These are phyloP conservation scores for Monosporascus cannonballus DNA, from an alignment of 2,329 filamentous ascomycete species.

Conservation along the genomic window DNA sequence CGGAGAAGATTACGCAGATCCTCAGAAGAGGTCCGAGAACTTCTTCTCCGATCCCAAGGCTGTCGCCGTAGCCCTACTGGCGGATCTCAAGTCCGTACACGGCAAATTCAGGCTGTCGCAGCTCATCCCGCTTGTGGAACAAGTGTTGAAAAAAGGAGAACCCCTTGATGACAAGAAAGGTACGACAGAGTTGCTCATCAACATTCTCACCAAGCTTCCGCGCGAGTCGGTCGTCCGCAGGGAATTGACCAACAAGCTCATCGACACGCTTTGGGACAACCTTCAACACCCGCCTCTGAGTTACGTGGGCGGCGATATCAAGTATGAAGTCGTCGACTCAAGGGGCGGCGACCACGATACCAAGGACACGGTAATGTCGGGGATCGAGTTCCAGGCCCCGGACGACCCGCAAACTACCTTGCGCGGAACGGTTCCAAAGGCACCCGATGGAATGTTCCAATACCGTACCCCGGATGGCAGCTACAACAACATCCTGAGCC, in stretches of 20 bases:
- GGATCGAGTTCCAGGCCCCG: slow-evolving; percentile 34
- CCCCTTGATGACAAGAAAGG: slow-evolving; percentile 52
- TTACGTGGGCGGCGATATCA: slow-evolving; percentile 35
- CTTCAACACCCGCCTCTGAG: slow-evolving; percentile 47
- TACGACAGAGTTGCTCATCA: slow-evolving; percentile 34
- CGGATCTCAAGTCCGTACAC: not conserved
- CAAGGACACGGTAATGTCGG: slow-evolving; percentile 20
- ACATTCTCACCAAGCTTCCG: slow-evolving; percentile 32
- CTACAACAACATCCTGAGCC: slow-evolving; percentile 53
- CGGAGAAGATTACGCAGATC: slow-evolving; percentile 29
- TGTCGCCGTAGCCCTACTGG: slow-evolving; percentile 28
- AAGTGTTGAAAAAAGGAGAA: slow-evolving; percentile 35
- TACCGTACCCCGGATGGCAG: slow-evolving; percentile 33
- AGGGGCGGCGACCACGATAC: slow-evolving; percentile 28
- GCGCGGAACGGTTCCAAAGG: slow-evolving; percentile 29
- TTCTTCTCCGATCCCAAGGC: slow-evolving; percentile 28
- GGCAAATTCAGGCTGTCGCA: slow-evolving; percentile 16
- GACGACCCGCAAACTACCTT: slow-evolving; percentile 28
- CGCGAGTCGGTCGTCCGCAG: slow-evolving; percentile 26
- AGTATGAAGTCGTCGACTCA: slow-evolving; percentile 29
- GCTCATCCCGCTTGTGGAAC: slow-evolving; percentile 26
- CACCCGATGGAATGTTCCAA: slow-evolving; percentile 28
- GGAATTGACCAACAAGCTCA: slow-evolving; percentile 41
- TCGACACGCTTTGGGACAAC: slow-evolving; percentile 47
- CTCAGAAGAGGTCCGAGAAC: slow-evolving; percentile 15